Base-by-base conservation (phyloP, 257 asterid genomes). In the Nyctanthes arbortristis region DNA sequence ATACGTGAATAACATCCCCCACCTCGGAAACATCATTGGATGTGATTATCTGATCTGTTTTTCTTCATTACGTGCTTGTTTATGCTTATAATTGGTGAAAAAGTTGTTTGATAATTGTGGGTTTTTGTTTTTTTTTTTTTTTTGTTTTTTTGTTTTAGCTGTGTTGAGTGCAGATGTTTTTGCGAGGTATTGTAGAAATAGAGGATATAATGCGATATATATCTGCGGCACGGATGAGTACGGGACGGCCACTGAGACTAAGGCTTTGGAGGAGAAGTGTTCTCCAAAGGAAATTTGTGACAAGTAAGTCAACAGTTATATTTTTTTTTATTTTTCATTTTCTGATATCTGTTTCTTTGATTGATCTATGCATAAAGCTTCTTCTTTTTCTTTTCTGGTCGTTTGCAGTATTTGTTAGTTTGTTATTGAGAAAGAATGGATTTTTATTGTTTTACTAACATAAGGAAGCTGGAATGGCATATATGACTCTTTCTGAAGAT, bases 171-270 rank as follows among this genome's bases (percentile, higher is more conserved):
- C 99, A 18, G 97, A 94, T 80, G 99, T 89, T 20, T 91, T 79
- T 45, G 96, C 97, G 63, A 77, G 99, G 76, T 93, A 84, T 66
- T 93, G 96, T 81, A 87, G 99, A 66, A 71, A 80, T 62, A 79
- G 99, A 73, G 97, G 96, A 16, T 89, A 91, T 68, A 89, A 89
- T 72, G 77, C 90, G 10, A 30, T 94, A 58, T 94, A 89, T 57
- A 87, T 91, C 6, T 94, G 99, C 75, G 99, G 99, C 39, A 91
- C 99, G 32, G 99, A 94, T 73, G 99, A 94, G 82, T 94, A 94
- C 33, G 99, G 99, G 52, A 94, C 99, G 0, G 99, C 99, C 0
- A 93, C 99, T 0, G 99, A 93, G 86, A 93, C 96, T 7, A 93
- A 93, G 76, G 99, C 99, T 12, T n/a, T 93, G 86, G 99, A 93